Evolutionary conservation across 148 eudicot genomes (phyloP), one percentile per base, ranked within the genome.

Genomic region (Chenopodium album): DNA sequence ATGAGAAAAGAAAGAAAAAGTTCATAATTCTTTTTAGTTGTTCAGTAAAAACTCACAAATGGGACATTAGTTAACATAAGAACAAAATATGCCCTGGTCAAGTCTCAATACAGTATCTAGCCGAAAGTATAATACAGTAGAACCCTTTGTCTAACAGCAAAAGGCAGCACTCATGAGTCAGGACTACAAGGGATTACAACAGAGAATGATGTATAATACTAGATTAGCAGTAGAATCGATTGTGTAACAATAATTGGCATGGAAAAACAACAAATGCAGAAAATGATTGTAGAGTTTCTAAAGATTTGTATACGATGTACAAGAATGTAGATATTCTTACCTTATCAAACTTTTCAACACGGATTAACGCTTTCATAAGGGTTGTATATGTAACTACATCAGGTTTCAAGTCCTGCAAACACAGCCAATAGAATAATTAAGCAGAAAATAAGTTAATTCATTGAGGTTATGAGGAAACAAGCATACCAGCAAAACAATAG

Each of bases 381-480:
- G 99, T 95, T 59, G 99, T 95, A 85, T 89, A 95, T 50, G 98
- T 93, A 70, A 95, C 92, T 65, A 94, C 97, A 89, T 95, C 99
- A 37, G 99, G 98, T 86, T 94, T 94, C 91, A 95, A 59, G 73
- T 86, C 89, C 99, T 95, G 94, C 87, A 88, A 72, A 79, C 22
- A 82, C 22, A 69, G 59, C 62, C 77, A 67, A 78, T 48, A 28
- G 31, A 66, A 65, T 76, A 60, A 67, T 60, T 69, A 73, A 48
- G 76, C 37, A 68, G 48, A 60, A 62, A 44, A 65, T 70, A 75
- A 70, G 41, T 14, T 73, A 19, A 26, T 65, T 29, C 32, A 56
- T 3, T 52, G 62, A 76, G 46, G 23, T 13, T 62, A 7, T 77
- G 14, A 37, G 65, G 63, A 56, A 34, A 52, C 52, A 29, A 11